Evolutionary conservation across 768 basidiomycete species (phyloP).

Genomic region (Lactarius evosmus): DNA sequence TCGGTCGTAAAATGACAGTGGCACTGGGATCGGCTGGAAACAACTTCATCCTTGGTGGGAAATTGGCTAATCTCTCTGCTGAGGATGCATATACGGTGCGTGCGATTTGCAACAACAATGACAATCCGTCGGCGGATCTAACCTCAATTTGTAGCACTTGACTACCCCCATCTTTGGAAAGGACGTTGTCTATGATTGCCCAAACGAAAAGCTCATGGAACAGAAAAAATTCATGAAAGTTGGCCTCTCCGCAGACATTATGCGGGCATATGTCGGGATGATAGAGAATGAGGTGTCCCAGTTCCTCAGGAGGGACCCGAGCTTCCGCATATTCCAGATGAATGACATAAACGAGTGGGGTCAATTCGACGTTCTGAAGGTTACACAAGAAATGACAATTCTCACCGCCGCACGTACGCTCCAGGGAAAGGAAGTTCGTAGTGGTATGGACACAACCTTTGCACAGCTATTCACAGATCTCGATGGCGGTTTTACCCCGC

Average conservation of each 20-base stretch:
- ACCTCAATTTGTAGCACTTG: conserved; percentile 55
- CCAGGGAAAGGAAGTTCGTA: conserved; percentile 89
- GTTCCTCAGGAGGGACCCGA: conserved; percentile 62
- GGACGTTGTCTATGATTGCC: conserved; percentile 96
- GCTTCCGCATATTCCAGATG: conserved; percentile 59
- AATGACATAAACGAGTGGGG: conserved; percentile 77
- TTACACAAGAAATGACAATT: conserved; percentile 87
- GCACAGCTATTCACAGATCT: conserved; percentile 82
- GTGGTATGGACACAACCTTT: conserved; percentile 74
- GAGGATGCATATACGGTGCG: conserved; percentile 96
- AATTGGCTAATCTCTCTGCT: conserved; percentile 86
- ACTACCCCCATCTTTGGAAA: conserved; percentile 96
- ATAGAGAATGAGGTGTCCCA: conserved; percentile 48
- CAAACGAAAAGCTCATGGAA: conserved; percentile 96
- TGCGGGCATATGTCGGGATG: conserved; percentile 70
- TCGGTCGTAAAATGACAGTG: conserved; percentile 89
- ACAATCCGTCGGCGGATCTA: not conserved
- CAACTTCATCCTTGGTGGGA: conserved; percentile 93
- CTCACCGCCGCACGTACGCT: conserved; percentile 91
- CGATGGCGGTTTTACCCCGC: conserved; percentile 93
- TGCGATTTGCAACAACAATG: not conserved
- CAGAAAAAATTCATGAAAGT: conserved; percentile 99
- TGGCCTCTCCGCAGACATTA: conserved; percentile 88
- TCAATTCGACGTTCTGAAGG: conserved; percentile 65
- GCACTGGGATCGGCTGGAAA: conserved; percentile 89